Conservation (phyloP, 305 asterid genomes). For the Fraxinus dipetala region DNA sequence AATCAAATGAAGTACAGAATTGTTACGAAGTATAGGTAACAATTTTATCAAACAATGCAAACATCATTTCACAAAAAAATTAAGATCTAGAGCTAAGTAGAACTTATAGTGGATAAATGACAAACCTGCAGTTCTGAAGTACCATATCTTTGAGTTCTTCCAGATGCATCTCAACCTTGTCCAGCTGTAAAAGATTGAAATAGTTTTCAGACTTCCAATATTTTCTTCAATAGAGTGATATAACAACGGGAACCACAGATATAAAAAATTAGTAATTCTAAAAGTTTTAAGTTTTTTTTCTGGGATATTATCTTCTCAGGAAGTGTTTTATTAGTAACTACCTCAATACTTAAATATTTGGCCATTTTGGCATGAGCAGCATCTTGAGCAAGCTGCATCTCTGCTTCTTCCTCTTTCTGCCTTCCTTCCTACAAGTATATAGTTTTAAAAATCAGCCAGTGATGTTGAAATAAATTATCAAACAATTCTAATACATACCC, state of each 20-base stretch:
- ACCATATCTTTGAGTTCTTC: slow-evolving; percentile 61
- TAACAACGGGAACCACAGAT: slow-evolving; percentile 1
- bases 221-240: neutral
- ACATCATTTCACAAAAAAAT: neutral
- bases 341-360: slow-evolving; percentile 45
- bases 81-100: neutral
- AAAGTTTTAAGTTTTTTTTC: neutral
- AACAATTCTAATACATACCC: neutral
- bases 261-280: neutral
- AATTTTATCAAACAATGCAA: neutral
- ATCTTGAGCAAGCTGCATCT: slow-evolving; percentile 61
- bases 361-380: slow-evolving; percentile 63
- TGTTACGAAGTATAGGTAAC: neutral
- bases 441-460: slow-evolving; percentile 18
- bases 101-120: slow-evolving; percentile 4
- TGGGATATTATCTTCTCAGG: neutral
- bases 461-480: slow-evolving; percentile 12
- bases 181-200: slow-evolving; percentile 52
- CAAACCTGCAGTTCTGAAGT: slow-evolving; percentile 84
- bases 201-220: slow-evolving; percentile 20
- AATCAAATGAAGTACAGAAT: neutral
- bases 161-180: slow-evolving; percentile 54
- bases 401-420: slow-evolving; percentile 62
- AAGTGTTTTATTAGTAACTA: slow-evolving; percentile 22
- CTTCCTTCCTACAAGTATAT: slow-evolving; percentile 44